phyloP scores from a whole-genome alignment of 495 filamentous ascomycete species.

The Chaetomium cochliodes region DNA sequence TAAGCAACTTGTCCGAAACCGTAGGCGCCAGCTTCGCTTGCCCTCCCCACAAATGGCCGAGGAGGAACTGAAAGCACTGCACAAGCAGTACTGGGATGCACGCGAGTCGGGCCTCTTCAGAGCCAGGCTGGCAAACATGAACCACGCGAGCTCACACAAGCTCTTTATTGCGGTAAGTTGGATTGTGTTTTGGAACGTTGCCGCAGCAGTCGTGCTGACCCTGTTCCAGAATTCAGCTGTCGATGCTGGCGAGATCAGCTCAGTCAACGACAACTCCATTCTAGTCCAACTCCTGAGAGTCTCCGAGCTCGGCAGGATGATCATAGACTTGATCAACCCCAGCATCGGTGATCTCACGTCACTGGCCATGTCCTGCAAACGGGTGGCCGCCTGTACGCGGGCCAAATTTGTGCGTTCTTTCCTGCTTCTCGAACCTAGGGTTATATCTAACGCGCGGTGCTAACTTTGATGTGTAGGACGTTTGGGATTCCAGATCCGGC shows the following conservation, averaged over 20 bases:
- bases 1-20: background rate
- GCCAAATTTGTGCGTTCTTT: background rate
- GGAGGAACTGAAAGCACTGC: background rate
- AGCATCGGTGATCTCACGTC: slow-evolving; percentile 24
- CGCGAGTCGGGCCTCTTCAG: slow-evolving; percentile 2
- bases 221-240: background rate
- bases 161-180: slow-evolving; percentile 16
- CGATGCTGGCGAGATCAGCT: background rate
- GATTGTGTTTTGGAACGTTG: too few species aligned
- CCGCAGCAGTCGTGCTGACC: background rate
- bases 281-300: slow-evolving; percentile 14
- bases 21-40: background rate
- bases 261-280: background rate
- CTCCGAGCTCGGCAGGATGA: slow-evolving; percentile 8
- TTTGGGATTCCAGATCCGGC: slow-evolving; percentile 21
- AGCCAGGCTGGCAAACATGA: background rate
- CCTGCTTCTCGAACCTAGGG: too few species aligned
- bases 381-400: background rate
- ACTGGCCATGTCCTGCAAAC: slow-evolving; percentile 22
- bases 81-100: background rate
- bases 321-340: slow-evolving; percentile 16
- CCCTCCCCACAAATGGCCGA: background rate
- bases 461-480: slow-evolving; percentile 1
- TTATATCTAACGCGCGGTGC: background rate
- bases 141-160: background rate